A percentile compares a stretch with the other conserved stretches of the same genome.
These are phyloP conservation scores for Eimeria acervulina DNA, from an alignment of 169 alveolate species.

Conservation along the genomic window DNA sequence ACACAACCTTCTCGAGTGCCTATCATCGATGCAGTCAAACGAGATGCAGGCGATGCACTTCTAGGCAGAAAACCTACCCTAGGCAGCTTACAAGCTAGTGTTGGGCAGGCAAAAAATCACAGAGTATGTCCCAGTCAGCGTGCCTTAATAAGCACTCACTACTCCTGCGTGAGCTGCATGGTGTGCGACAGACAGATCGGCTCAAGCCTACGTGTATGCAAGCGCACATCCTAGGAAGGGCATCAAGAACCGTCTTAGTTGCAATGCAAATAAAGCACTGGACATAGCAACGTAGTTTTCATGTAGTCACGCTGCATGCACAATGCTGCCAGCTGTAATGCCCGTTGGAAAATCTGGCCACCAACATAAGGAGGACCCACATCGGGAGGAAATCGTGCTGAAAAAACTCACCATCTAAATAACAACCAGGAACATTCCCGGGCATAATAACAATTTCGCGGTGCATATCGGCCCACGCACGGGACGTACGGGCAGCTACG, in stretches of 20 bases:
- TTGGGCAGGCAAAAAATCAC: not conserved
- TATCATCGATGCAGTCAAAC: not conserved
- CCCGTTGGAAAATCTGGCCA: not conserved
- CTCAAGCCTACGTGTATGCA: not conserved
- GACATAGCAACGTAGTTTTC: not conserved
- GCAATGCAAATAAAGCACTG: not conserved
- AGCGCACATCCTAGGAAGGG: slow-evolving; percentile 14
- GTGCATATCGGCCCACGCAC: not conserved
- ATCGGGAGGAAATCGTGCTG: not conserved
- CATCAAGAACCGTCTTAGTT: not conserved
- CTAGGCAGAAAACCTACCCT: not conserved
- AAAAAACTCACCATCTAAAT: not conserved
- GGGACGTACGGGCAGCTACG: not conserved
- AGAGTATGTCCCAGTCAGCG: too few relatives aligned
- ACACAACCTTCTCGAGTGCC: not conserved
- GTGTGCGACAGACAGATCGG: not conserved
- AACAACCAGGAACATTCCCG: not conserved
- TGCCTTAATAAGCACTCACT: not conserved
- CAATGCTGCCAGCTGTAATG: not conserved
- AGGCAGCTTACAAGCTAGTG: not conserved
- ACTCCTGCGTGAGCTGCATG: not conserved
- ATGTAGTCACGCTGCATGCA: not conserved
- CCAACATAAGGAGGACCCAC: not conserved
- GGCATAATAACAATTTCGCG: not conserved
- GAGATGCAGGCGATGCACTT: not conserved